Conservation (phyloP, 2,329 filamentous ascomycete genomes). For the Aspergillus sp. region DNA sequence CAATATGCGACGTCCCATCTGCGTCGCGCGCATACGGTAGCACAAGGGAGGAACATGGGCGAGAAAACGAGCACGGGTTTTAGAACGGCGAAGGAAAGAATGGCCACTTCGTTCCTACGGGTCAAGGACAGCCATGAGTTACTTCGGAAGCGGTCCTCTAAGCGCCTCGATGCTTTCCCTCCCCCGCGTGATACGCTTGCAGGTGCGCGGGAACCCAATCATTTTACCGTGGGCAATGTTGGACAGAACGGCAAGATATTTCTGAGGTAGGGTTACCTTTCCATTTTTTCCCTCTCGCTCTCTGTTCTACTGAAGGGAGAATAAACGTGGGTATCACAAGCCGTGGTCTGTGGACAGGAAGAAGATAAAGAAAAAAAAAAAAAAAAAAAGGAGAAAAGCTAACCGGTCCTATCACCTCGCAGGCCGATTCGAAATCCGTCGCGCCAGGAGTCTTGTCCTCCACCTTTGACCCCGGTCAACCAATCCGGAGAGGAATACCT, state of each 20-base stretch:
- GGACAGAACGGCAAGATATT: constrained; percentile 82
- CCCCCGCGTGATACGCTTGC: constrained; percentile 59
- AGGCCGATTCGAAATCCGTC: constrained; percentile 38
- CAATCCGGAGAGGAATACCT: constrained; percentile 60
- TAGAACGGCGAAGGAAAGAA: constrained; percentile 33
- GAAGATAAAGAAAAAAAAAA: not conserved
- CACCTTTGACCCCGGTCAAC: constrained; percentile 46
- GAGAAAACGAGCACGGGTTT: constrained; percentile 29
- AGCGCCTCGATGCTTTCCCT: constrained; percentile 48
- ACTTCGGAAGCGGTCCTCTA: constrained; percentile 39
- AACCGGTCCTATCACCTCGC: constrained; percentile 8
- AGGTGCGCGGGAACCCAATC: constrained; percentile 64
- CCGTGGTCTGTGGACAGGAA: constrained; percentile 6
- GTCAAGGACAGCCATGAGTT: constrained; percentile 56
- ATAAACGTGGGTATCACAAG: constrained; percentile 14
- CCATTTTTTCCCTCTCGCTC: not conserved
- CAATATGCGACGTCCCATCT: constrained; percentile 27
- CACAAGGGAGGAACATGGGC: constrained; percentile 30
- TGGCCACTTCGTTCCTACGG: constrained; percentile 37
- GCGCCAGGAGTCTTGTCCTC: constrained; percentile 31
- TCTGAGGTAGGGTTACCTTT: constrained; percentile 61
- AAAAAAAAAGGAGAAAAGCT: constrained; percentile 4
- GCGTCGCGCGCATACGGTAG: constrained; percentile 40
- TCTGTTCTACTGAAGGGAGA: not conserved
- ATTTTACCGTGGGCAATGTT: constrained; percentile 79